Conservation (phyloP, 2,329 filamentous ascomycete species). For the Coniochaeta sp. region DNA sequence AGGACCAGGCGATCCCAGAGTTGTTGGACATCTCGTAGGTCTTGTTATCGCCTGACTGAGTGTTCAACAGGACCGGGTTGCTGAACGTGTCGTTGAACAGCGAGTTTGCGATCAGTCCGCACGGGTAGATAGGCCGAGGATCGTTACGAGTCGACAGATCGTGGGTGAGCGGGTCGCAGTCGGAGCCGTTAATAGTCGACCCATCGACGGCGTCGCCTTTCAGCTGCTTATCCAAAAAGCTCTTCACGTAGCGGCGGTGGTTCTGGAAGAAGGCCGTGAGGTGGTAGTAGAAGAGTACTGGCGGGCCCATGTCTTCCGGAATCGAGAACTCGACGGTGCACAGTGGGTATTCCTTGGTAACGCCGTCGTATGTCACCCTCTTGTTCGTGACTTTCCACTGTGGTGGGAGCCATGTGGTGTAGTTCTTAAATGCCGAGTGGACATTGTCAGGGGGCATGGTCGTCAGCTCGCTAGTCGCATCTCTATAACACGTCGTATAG, state of each 20-base stretch:
- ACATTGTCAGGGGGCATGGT: conserved; percentile 53
- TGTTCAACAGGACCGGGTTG: conserved; percentile 54
- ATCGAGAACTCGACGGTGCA: conserved; percentile 77
- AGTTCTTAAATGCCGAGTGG: conserved; percentile 55
- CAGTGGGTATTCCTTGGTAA: conserved; percentile 31
- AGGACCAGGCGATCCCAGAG: conserved; percentile 75
- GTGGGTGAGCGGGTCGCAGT: conserved; percentile 67
- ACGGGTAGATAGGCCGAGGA: conserved; percentile 83
- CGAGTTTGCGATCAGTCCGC: conserved; percentile 93
- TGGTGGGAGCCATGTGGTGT: conserved; percentile 22
- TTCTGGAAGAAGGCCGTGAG: conserved; percentile 99
- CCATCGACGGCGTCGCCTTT: conserved; percentile 59
- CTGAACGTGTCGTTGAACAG: conserved; percentile 90
- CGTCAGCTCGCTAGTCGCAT: conserved; percentile 42
- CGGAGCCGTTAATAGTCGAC: conserved; percentile 55
- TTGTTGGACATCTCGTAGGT: conserved; percentile 72
- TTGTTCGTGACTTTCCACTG: conserved; percentile 35
- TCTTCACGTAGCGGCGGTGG: conserved; percentile 91
- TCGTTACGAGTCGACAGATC: conserved; percentile 40
- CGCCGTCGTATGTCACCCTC: conserved; percentile 32
- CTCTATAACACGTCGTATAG: conserved; percentile 68
- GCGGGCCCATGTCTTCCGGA: conserved; percentile 69
- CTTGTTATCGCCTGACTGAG: conserved; percentile 20
- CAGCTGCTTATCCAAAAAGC: conserved; percentile 76
- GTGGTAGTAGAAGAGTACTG: conserved; percentile 89